phyloP scores from a whole-genome alignment of 179 eudicot species.

The Carnegiea gigantea region DNA sequence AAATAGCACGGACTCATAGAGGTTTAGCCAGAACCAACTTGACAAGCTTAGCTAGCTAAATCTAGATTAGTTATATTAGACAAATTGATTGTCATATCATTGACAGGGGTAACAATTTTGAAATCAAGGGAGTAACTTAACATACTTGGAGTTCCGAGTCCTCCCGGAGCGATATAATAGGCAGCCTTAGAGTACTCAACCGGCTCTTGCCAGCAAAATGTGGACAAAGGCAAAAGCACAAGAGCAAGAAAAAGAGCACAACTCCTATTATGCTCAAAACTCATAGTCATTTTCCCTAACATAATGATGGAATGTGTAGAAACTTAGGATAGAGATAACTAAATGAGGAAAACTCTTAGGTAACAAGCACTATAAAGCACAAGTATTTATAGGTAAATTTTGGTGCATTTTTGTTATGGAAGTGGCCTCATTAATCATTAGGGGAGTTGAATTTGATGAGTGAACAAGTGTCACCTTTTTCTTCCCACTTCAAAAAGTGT shows the following conservation, averaged over 20 bases:
- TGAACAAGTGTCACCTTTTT: neutral
- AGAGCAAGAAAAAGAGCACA: neutral
- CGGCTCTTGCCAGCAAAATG: neutral
- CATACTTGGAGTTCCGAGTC: conserved; percentile 4
- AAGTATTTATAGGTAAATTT: neutral
- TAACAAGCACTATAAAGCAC: neutral
- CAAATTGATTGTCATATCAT: neutral
- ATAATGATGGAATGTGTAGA: neutral
- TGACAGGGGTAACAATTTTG: neutral
- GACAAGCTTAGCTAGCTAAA: no score
- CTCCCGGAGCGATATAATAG: conserved; percentile 1
- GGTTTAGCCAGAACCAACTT: no score
- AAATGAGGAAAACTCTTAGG: neutral
- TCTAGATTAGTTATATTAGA: neutral
- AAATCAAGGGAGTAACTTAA: neutral
- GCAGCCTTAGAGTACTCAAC: neutral
- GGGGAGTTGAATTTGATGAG: neutral
- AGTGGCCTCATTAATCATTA: neutral
- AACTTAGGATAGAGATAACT: neutral
- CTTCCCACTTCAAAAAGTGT: neutral
- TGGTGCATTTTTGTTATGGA: neutral
- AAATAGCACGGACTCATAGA: no score
- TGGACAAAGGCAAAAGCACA: neutral
- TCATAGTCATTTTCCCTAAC: neutral
- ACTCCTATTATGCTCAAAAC: neutral